Conservation (phyloP, 148 eudicot species). For the Rhododendron kiyosumense region DNA sequence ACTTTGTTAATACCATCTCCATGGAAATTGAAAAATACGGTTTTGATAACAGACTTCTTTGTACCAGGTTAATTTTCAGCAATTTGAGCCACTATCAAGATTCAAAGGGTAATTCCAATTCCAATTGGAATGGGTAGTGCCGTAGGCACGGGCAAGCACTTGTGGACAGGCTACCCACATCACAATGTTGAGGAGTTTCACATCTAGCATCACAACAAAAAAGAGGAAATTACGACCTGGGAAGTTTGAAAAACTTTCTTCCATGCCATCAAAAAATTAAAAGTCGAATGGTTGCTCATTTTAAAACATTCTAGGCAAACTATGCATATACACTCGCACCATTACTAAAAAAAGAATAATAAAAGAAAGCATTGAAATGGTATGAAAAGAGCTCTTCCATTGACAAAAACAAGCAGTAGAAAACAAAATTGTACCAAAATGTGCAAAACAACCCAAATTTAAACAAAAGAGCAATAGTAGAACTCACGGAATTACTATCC, state of each 20-base stretch:
- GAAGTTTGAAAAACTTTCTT: background rate
- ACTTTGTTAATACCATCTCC: no score
- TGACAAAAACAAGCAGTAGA: background rate
- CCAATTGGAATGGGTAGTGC: no score
- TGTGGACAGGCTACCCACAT: conserved; percentile 1
- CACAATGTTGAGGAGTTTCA: background rate
- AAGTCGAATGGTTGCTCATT: background rate
- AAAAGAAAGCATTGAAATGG: background rate
- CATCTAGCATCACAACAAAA: background rate
- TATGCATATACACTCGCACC: background rate
- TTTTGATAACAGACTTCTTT: no score
- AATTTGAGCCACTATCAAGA: no score
- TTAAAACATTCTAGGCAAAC: background rate
- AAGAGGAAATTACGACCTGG: background rate
- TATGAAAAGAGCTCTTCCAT: background rate
- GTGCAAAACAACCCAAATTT: background rate
- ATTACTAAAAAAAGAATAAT: background rate
- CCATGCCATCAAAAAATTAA: background rate
- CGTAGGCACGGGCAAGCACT: background rate
- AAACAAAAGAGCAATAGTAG: conserved; percentile 3
- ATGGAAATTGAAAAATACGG: no score
- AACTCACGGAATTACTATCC: conserved; percentile 47
- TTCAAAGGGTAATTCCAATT: no score
- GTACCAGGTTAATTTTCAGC: no score
- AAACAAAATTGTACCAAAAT: background rate